Evolutionary conservation across 148 eudicot species (phyloP).

Genomic region (Bassia scoparia): DNA sequence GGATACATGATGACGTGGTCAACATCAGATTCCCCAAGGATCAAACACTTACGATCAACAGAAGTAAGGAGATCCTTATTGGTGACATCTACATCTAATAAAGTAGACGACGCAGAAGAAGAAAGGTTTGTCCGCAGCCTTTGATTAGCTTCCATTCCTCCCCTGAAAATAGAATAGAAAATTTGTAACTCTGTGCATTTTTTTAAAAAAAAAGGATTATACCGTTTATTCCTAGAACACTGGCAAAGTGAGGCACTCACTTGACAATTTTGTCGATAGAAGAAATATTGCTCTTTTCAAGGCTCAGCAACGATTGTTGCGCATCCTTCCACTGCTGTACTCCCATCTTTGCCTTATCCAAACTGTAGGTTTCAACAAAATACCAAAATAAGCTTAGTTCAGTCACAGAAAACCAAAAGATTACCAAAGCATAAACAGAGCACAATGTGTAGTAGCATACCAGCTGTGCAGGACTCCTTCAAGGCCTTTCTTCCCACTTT

Average conservation of each 20-base stretch:
- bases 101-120: conserved; percentile 71
- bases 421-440: neutral
- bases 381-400: neutral
- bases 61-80: conserved; percentile 72
- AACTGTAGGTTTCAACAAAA: conserved; percentile 37
- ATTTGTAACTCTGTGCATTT: neutral
- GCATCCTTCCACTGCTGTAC: conserved; percentile 85
- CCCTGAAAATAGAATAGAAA: conserved; percentile 29
- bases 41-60: conserved; percentile 64
- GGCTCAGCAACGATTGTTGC: conserved; percentile 70
- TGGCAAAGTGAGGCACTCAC: conserved; percentile 33
- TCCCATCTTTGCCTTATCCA: conserved; percentile 72
- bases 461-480: conserved; percentile 72
- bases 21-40: neutral
- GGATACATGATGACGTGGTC: neutral
- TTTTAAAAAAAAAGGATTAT: neutral
- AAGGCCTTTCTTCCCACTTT: conserved; percentile 70
- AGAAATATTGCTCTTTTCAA: conserved; percentile 78
- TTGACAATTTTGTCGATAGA: conserved; percentile 75
- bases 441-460: conserved; percentile 34
- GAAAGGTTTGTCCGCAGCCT: conserved; percentile 63
- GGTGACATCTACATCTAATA: conserved; percentile 61
- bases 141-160: conserved; percentile 83
- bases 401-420: neutral
- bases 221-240: neutral